phyloP scores from a whole-genome alignment of 108 stramenopile genomes.

The Cyclostephanos tholiformis region DNA sequence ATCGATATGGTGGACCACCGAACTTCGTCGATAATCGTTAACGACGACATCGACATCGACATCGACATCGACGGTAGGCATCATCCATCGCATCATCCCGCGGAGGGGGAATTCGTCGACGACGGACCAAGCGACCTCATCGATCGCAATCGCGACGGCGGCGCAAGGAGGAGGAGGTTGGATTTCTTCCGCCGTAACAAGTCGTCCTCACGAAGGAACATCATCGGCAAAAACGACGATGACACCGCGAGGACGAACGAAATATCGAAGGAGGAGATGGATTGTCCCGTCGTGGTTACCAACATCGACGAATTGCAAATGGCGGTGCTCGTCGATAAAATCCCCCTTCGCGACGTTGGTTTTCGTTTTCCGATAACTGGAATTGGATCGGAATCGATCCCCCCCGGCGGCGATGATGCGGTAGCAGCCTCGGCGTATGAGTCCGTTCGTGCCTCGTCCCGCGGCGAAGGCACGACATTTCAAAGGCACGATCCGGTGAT shows the following conservation, averaged over 20 bases:
- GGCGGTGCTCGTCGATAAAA: conserved; percentile 33
- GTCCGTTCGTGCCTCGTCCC: background rate
- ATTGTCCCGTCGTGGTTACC: conserved; percentile 37
- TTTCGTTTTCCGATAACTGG: conserved; percentile 43
- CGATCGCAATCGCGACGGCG: background rate
- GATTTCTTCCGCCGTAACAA: background rate
- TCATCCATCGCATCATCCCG: background rate
- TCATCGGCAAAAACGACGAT: background rate
- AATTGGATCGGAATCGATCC: conserved; percentile 31
- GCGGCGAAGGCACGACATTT: conserved; percentile 13
- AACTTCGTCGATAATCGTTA: background rate
- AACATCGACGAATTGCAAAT: conserved; percentile 47
- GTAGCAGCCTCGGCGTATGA: background rate
- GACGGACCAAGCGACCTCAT: background rate
- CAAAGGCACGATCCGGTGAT: conserved; percentile 47
- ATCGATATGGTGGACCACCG: background rate
- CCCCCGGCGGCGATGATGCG: background rate
- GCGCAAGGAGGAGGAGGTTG: background rate
- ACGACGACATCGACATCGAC: too few species aligned
- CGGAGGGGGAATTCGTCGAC: background rate
- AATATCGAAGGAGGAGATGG: conserved; percentile 32
- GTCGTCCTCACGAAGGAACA: background rate
- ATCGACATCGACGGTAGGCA: too few species aligned
- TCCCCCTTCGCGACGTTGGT: conserved; percentile 43
- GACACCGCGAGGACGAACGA: background rate